Conservation (phyloP, 2,329 filamentous ascomycete species). For the Pseudohalonectria lignicola region DNA sequence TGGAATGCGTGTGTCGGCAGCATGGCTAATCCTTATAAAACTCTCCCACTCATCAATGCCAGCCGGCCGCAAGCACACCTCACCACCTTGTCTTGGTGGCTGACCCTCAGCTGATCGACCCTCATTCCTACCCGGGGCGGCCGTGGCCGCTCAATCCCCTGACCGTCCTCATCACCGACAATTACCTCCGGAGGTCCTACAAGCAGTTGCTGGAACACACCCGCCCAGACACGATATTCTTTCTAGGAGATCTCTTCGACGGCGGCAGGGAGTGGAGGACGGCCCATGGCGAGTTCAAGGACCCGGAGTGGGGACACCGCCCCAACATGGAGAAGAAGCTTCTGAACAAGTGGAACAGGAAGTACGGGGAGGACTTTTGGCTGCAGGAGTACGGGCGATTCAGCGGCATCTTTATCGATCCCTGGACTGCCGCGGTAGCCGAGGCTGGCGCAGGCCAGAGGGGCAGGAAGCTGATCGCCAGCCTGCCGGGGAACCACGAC, state of each 20-base stretch:
- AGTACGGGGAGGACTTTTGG: conserved; percentile 79
- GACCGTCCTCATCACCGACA: conserved; percentile 61
- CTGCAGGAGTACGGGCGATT: conserved; percentile 78
- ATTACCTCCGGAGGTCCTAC: conserved; percentile 79
- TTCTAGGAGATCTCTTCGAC: conserved; percentile 90
- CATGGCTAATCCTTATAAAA: no score
- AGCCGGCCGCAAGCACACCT: conserved; percentile 47
- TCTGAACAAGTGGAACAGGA: conserved; percentile 57
- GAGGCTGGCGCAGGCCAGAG: conserved; percentile 44
- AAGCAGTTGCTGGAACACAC: conserved; percentile 63
- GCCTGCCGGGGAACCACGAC: conserved; percentile 90
- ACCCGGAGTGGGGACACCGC: conserved; percentile 45
- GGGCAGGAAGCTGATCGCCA: conserved; percentile 70
- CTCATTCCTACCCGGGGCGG: conserved; percentile 85
- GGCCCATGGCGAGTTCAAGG: conserved; percentile 43
- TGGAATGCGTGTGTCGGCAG: no score
- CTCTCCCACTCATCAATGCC: no score
- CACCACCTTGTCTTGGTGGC: conserved; percentile 79
- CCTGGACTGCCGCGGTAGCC: conserved; percentile 44
- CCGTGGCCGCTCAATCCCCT: conserved; percentile 46
- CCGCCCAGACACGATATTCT: conserved; percentile 79
- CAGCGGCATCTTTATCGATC: conserved; percentile 68
- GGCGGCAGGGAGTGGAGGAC: conserved; percentile 94
- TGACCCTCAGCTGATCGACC: conserved; percentile 86
- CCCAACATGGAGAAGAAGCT: conserved; percentile 40